phyloP scores from a whole-genome alignment of 2,329 filamentous ascomycete species.

The Cryphonectria carpinicola region DNA sequence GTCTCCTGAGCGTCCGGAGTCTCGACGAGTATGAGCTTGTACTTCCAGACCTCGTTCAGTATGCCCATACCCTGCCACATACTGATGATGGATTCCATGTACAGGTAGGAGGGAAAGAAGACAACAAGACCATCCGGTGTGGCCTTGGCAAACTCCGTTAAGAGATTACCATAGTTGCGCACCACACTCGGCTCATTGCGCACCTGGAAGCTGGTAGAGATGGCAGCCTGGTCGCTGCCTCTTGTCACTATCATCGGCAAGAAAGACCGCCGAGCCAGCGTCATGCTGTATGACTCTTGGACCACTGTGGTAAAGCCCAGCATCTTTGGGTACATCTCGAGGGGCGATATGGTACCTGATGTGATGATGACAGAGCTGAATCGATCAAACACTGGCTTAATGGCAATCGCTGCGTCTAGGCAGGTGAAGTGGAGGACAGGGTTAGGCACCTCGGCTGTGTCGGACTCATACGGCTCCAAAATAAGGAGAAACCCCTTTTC shows the following conservation, averaged over 20 bases:
- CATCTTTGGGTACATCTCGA: slow-evolving; percentile 99
- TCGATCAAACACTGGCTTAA: slow-evolving; percentile 95
- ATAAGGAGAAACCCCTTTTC: slow-evolving; percentile 96
- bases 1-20: slow-evolving; percentile 98
- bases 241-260: slow-evolving; percentile 96
- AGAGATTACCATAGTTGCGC: slow-evolving; percentile 89
- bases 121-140: slow-evolving; percentile 98
- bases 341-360: slow-evolving; percentile 91
- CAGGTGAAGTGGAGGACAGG: slow-evolving; percentile 97
- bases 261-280: slow-evolving; percentile 90
- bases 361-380: slow-evolving; percentile 99
- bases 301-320: slow-evolving; percentile 90
- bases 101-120: slow-evolving; percentile 97
- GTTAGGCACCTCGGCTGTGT: slow-evolving; percentile 93
- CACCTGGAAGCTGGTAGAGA: slow-evolving; percentile 93
- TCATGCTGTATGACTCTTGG: slow-evolving; percentile 98
- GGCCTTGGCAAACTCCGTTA: slow-evolving; percentile 94
- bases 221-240: slow-evolving; percentile 89
- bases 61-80: slow-evolving; percentile 99
- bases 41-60: slow-evolving; percentile 97
- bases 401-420: slow-evolving; percentile 94
- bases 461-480: slow-evolving; percentile 95
- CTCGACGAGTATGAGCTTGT: slow-evolving; percentile 96
- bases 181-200: slow-evolving; percentile 97
- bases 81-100: slow-evolving; percentile 98